Percentiles rank a stretch among this genome's conserved stretches.
phyloP scores from a whole-genome alignment of 176 grass and related monocot species.

The Eleusine indica region DNA sequence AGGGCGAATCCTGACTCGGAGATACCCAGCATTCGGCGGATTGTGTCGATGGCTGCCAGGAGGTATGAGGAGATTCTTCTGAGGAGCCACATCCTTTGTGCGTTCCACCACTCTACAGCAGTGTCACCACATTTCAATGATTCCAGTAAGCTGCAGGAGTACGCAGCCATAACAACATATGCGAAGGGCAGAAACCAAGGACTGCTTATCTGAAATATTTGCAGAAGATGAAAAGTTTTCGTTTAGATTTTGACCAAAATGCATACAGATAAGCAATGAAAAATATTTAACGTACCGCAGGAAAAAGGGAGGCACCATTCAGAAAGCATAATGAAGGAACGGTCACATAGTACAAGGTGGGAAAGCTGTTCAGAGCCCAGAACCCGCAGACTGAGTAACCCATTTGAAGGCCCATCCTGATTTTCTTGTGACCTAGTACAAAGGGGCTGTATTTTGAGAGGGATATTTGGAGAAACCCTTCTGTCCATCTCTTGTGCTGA shows the following conservation, averaged over 20 bases:
- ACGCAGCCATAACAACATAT: constrained; percentile 46
- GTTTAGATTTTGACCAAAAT: constrained; percentile 7
- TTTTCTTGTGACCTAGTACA: constrained; percentile 55
- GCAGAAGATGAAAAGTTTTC: constrained; percentile 17
- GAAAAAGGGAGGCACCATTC: constrained; percentile 67
- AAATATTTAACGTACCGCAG: constrained; percentile 47
- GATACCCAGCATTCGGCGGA: constrained; percentile 51
- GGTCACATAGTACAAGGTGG: constrained; percentile 60
- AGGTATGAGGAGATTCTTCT: constrained; percentile 66
- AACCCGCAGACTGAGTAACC: constrained; percentile 63
- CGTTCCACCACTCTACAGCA: constrained; percentile 67
- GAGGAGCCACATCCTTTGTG: constrained; percentile 74
- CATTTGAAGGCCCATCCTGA: constrained; percentile 72
- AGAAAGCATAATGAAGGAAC: constrained; percentile 78
- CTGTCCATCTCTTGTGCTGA: constrained; percentile 87
- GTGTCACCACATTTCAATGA: constrained; percentile 44
- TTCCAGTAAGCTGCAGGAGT: constrained; percentile 56
- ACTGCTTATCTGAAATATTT: constrained; percentile 52
- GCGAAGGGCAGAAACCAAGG: constrained; percentile 60
- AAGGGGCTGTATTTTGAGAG: constrained; percentile 70
- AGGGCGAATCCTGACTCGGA: constrained; percentile 58
- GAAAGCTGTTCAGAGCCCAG: constrained; percentile 66
- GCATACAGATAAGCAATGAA: constrained; percentile 3
- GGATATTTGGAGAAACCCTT: constrained; percentile 74
- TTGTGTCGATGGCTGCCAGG: constrained; percentile 43